Conservation (phyloP, 139 green algal genomes). For the Chlamydomonas sp. region DNA sequence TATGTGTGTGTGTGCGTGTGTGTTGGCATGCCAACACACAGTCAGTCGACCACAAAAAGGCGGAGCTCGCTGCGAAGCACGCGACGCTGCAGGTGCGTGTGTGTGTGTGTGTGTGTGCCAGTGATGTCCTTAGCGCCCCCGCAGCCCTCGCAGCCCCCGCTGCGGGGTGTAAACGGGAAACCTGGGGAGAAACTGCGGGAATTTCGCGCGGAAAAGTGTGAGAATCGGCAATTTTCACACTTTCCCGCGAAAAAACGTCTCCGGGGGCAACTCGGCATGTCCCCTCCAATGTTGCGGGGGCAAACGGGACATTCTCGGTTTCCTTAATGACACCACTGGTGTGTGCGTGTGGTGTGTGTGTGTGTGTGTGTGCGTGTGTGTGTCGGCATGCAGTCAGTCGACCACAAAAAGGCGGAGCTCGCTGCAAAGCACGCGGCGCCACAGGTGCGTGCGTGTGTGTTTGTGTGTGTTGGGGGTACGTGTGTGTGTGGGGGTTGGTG, state of each 20-base stretch:
- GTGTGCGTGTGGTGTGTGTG: no score
- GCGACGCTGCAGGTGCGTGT: constrained; percentile 15
- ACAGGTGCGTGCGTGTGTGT: constrained; percentile 5
- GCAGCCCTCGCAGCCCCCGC: no score
- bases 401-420: constrained; percentile 50
- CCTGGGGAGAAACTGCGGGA: no score
- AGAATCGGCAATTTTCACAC: no score
- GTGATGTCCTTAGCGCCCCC: no score
- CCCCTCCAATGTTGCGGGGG: no score
- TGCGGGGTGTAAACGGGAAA: no score
- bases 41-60: constrained; percentile 51
- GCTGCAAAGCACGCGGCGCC: constrained; percentile 33
- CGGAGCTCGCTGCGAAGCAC: constrained; percentile 48
- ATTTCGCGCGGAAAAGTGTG: no score
- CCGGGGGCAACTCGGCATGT: no score
- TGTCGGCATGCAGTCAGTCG: constrained; percentile 75
- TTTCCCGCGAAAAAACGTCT: no score
- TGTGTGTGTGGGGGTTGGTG: not conserved
- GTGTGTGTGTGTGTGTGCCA: not conserved
- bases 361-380: not conserved
- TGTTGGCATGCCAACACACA: constrained; percentile 63
- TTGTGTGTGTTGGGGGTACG: not conserved
- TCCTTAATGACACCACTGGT: no score
- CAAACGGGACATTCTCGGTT: no score
- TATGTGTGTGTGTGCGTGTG: not conserved